Evolutionary conservation across 2,329 filamentous ascomycete genomes (phyloP).

Genomic region (Epichloe bromicola): DNA sequence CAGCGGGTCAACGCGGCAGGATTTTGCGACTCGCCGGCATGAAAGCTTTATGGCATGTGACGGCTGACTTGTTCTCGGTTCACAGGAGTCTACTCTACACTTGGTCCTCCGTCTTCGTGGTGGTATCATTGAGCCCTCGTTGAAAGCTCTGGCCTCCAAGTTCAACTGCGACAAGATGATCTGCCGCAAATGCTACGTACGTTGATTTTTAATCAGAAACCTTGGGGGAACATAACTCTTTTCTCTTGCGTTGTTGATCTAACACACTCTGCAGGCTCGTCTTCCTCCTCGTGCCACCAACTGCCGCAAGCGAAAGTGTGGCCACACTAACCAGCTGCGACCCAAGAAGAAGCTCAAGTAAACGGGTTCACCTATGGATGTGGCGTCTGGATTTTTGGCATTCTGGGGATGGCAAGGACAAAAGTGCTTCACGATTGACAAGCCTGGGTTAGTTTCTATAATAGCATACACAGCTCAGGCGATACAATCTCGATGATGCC

Average conservation of each 20-base stretch:
- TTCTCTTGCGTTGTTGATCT: neutral
- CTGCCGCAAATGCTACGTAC: conserved; percentile 99
- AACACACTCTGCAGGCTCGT: conserved; percentile 42
- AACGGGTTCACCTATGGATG: conserved; percentile 27
- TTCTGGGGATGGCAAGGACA: conserved; percentile 24
- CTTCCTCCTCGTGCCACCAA: conserved; percentile 98
- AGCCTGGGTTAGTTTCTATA: conserved; percentile 27
- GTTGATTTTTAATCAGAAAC: conserved; percentile 15
- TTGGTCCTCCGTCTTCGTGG: conserved; percentile 97
- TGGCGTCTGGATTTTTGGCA: conserved; percentile 33
- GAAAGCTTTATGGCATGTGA: neutral
- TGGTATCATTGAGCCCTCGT: conserved; percentile 97
- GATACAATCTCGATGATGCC: conserved; percentile 25
- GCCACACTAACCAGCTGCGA: conserved; percentile 99
- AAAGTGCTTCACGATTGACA: conserved; percentile 22
- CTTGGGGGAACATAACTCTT: neutral
- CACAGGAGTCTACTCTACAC: conserved; percentile 91
- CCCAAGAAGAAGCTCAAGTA: conserved; percentile 99
- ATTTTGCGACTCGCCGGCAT: neutral
- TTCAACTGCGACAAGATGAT: conserved; percentile 99
- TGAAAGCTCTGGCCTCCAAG: conserved; percentile 96
- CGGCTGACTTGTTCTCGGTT: conserved; percentile 3
- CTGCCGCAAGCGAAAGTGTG: conserved; percentile 99
- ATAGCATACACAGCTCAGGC: conserved; percentile 26
- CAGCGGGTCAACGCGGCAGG: neutral